Evolutionary conservation across 164 flowering plant species (phyloP).

Genomic region (Macadamia tetraphylla): DNA sequence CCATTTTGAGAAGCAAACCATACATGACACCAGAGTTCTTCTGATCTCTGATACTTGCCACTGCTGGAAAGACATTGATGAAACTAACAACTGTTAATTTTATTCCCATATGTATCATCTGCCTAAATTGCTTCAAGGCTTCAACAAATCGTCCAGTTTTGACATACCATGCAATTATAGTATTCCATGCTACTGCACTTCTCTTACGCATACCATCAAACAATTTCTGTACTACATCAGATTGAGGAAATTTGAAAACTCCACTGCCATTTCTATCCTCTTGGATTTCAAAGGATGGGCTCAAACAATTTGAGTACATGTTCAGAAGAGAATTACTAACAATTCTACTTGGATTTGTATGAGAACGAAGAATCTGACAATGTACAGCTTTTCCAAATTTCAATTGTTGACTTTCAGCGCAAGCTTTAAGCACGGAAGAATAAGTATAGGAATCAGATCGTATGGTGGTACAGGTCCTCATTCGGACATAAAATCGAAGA

Average conservation of each 20-base stretch:
- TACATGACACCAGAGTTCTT: conserved; percentile 39
- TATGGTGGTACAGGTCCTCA: conserved; percentile 26
- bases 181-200: conserved; percentile 80
- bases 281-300: conserved; percentile 3
- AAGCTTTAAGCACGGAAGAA: conserved; percentile 84
- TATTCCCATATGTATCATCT: conserved; percentile 56
- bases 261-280: conserved; percentile 3
- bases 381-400: conserved; percentile 69
- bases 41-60: conserved; percentile 30
- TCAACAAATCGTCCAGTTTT: conserved; percentile 39
- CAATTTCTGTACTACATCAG: conserved; percentile 49
- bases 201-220: conserved; percentile 60
- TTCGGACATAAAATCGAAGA: conserved; percentile 49
- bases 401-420: conserved; percentile 49
- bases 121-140: conserved; percentile 48
- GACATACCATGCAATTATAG: conserved; percentile 68
- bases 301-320: conserved; percentile 64
- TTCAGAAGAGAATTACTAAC: conserved; percentile 75
- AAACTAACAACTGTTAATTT: conserved; percentile 67
- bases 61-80: conserved; percentile 74
- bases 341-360: conserved; percentile 43
- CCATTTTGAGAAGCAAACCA: conserved; percentile 62
- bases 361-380: conserved; percentile 57
- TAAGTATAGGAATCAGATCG: conserved; percentile 66
- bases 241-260: conserved; percentile 1